A percentile compares a stretch with the other conserved stretches of the same genome.
These are phyloP conservation scores for Cicer judaicum DNA, from an alignment of 306 rosid species.

Conservation along the genomic window DNA sequence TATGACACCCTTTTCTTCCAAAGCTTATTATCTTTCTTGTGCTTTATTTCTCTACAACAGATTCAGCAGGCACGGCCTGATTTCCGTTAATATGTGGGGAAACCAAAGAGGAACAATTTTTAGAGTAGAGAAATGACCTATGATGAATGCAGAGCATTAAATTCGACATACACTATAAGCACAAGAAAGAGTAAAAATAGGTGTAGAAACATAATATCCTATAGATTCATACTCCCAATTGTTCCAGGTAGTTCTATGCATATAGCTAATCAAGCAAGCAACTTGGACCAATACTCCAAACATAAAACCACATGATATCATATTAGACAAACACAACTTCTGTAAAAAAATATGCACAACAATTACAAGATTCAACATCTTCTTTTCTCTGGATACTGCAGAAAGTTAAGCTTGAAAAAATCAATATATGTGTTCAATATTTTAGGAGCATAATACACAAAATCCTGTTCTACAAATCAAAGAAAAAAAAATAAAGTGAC, in stretches of 20 bases:
- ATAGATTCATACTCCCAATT: constrained; percentile 5
- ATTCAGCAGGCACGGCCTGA: constrained; percentile 47
- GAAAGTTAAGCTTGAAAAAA: too few relatives aligned
- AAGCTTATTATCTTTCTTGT: constrained; percentile 54
- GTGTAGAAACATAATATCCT: neutral
- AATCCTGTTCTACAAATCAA: too few relatives aligned
- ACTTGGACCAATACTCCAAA: neutral
- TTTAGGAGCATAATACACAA: too few relatives aligned
- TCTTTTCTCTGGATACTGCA: too few relatives aligned
- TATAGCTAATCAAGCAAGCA: neutral
- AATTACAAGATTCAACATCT: too few relatives aligned
- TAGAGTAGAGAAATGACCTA: neutral
- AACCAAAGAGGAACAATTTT: constrained; percentile 50
- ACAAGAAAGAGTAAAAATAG: neutral
- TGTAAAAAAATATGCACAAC: neutral
- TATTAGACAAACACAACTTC: constrained; percentile 2
- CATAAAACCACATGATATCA: neutral
- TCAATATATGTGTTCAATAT: too few relatives aligned
- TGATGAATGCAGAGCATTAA: neutral
- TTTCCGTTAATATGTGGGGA: constrained; percentile 67
- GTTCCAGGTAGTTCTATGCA: neutral
- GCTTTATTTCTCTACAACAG: constrained; percentile 62
- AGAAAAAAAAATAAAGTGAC: too few relatives aligned
- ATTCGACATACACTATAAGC: neutral
- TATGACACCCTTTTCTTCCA: constrained; percentile 74